phyloP scores from a whole-genome alignment of 306 rosid genomes.

The Cotoneaster glaucophyllus region DNA sequence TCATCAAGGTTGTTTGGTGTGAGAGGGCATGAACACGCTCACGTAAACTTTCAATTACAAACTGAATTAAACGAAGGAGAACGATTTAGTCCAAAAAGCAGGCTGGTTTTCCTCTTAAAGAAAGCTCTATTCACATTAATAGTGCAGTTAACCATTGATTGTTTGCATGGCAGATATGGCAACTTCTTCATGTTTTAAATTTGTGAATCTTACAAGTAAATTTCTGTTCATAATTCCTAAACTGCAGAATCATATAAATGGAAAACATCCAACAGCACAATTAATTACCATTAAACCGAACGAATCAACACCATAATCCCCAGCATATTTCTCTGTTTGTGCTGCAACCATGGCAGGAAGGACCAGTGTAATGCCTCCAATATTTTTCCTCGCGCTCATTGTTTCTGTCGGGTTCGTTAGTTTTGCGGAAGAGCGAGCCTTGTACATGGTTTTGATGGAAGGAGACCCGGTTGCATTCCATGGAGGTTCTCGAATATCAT shows the following conservation, averaged over 20 bases:
- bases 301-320: not conserved
- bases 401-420: not conserved
- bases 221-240: not conserved
- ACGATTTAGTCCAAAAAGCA: constrained; percentile 5
- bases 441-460: constrained; percentile 64
- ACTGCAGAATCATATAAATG: not conserved
- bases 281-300: not conserved
- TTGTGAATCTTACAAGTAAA: not conserved
- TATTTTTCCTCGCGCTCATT: constrained; percentile 6
- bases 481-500: not conserved
- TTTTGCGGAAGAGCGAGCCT: constrained; percentile 46
- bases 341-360: constrained; percentile 10
- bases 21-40: constrained; percentile 22
- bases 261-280: not conserved
- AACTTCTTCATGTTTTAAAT: not conserved
- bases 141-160: not conserved
- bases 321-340: not conserved
- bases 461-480: constrained; percentile 47
- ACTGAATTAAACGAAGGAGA: not conserved
- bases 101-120: not conserved
- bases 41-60: not conserved
- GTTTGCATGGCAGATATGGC: constrained; percentile 4
- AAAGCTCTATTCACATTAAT: constrained; percentile 10
- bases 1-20: constrained; percentile 9
- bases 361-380: not conserved